Percentiles rank a stretch among this genome's conserved stretches.
phyloP scores from a whole-genome alignment of 345 rosid species.

The Boechera retrofracta region DNA sequence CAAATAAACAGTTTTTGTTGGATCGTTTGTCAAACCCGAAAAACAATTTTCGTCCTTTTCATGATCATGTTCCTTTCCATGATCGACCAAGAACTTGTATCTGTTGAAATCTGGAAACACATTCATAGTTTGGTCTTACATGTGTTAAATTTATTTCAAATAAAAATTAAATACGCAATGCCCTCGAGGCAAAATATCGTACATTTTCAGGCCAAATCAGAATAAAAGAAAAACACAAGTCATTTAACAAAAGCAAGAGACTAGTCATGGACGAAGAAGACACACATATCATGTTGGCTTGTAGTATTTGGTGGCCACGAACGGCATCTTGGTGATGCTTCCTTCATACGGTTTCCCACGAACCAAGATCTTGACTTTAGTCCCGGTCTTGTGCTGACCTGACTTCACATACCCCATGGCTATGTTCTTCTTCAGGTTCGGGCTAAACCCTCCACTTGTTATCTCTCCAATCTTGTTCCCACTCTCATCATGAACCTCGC shows the following conservation, averaged over 20 bases:
- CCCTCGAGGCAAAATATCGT: slow-evolving; percentile 36
- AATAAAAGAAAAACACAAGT: slow-evolving; percentile 34
- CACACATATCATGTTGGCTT: slow-evolving; percentile 60
- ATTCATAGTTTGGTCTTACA: slow-evolving; percentile 19
- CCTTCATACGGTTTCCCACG: slow-evolving; percentile 93
- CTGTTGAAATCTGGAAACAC: slow-evolving; percentile 13
- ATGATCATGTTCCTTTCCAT: background rate
- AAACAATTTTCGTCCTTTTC: no score
- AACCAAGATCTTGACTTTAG: slow-evolving; percentile 75
- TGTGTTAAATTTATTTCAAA: slow-evolving; percentile 35
- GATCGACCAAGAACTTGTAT: background rate
- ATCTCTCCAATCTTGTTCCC: slow-evolving; percentile 85
- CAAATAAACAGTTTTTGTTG: background rate
- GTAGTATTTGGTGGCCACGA: slow-evolving; percentile 83
- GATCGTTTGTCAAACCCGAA: background rate
- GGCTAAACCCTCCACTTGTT: slow-evolving; percentile 97
- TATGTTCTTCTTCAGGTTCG: slow-evolving; percentile 95
- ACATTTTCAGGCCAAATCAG: slow-evolving; percentile 35
- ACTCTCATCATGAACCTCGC: slow-evolving; percentile 82
- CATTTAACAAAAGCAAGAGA: slow-evolving; percentile 31
- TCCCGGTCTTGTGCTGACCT: slow-evolving; percentile 82
- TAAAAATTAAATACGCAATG: slow-evolving; percentile 27
- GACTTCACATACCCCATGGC: slow-evolving; percentile 98
- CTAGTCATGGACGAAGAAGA: slow-evolving; percentile 29
- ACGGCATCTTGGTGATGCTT: slow-evolving; percentile 80